Percentiles rank a stretch among this genome's conserved stretches.
Evolutionary conservation across 2,329 filamentous ascomycete species (phyloP).

Genomic region (Raffaelea ambrosiae): DNA sequence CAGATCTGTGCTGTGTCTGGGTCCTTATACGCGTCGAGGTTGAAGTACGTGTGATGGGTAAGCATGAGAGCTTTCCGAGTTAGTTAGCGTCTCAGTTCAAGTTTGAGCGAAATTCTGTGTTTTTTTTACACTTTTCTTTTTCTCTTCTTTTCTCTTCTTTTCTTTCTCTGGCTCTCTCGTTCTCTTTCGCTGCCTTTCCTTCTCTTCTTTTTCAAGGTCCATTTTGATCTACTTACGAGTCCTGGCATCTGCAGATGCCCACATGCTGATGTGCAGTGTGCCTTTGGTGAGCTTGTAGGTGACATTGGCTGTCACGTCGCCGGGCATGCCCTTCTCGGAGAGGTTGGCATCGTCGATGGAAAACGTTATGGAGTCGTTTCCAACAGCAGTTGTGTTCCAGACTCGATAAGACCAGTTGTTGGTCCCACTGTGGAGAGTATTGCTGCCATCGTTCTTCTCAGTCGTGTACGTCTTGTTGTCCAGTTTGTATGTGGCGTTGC

Average conservation of each 20-base stretch:
- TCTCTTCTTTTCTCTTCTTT: background rate
- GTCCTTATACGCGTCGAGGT: constrained; percentile 56
- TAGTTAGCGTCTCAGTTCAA: background rate
- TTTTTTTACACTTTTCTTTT: background rate
- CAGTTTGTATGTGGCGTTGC: constrained; percentile 46
- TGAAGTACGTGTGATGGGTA: constrained; percentile 61
- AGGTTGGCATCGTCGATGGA: constrained; percentile 51
- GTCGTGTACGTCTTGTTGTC: constrained; percentile 44
- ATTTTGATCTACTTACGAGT: constrained; percentile 25
- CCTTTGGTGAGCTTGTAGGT: constrained; percentile 52
- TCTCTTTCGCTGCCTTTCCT: too few relatives aligned
- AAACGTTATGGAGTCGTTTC: constrained; percentile 54
- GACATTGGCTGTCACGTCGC: constrained; percentile 50
- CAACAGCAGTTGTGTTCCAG: constrained; percentile 50
- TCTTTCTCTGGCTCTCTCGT: background rate
- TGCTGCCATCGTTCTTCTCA: constrained; percentile 42
- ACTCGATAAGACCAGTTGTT: constrained; percentile 56
- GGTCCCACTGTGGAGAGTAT: constrained; percentile 50
- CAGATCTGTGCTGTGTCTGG: constrained; percentile 44
- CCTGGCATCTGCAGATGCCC: constrained; percentile 40
- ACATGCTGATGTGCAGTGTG: constrained; percentile 52
- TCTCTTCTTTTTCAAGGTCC: too few relatives aligned
- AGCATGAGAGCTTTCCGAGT: constrained; percentile 44
- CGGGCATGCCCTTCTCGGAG: constrained; percentile 52
- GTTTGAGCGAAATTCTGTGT: too few relatives aligned